Evolutionary conservation across 495 filamentous ascomycete genomes (phyloP), one percentile per base, ranked within the genome.

Genomic region (Penicillium alfredii): DNA sequence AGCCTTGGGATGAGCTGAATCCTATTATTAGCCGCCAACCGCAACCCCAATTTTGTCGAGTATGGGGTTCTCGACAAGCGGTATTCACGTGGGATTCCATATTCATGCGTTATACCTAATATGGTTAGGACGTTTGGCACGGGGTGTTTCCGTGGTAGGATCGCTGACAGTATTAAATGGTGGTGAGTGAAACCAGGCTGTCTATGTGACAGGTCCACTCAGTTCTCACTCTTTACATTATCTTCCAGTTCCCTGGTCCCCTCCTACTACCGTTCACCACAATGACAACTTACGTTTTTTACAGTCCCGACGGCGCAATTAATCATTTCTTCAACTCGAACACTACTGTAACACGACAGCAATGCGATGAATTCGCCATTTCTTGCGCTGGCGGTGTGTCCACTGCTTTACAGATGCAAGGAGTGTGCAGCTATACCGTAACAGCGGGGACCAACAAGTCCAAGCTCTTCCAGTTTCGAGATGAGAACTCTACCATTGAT

Each of bases 351-450:
- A 39, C 35, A 31, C 32, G 42, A 34, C 35, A 39, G 24, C 24
- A 45, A 35, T 45, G 35, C 23, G 42, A 45, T 39, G 30, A 35
- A 19, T 35, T 39, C 7, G 35, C 31, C 30, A 45, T 39, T 35
- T 30, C 35, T 39, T 30, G 30, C 18, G 35, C 30, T 24, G 30
- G 35, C 4, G 30, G 35, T 14, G 35, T 34, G 23, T 26, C 35
- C 19, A 25, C 30, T 30, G 12, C 30, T 35, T 21, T 45, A 24
- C 18, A 40, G 21, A 40, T 53, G 20, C 47, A 60, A 35, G 53
- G 50, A 32, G 40, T 23, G 26, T 42, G 21, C 28, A 60, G 56
- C 40, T 57, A 55, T 39, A 57, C 45, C n/a, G 44, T 60, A 23
- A 34, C 23, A 52, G 50, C 46, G 14, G 49, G 54, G 9, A 29